Evolutionary conservation across 495 filamentous ascomycete species (phyloP).

Genomic region (Aspergillus heteromorphus): DNA sequence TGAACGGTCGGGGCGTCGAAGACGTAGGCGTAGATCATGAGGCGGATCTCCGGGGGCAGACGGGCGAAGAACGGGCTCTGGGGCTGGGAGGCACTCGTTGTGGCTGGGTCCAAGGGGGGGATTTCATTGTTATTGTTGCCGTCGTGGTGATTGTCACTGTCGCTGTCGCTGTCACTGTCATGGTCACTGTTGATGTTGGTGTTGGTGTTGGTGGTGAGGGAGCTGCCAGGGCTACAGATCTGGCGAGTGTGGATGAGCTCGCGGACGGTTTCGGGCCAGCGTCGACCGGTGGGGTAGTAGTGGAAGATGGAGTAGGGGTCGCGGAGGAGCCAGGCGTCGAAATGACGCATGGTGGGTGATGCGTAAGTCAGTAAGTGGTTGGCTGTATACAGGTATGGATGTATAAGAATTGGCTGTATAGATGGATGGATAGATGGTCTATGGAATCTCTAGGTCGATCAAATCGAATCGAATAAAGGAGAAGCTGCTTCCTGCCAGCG

Average conservation of each 20-base stretch:
- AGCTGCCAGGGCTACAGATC: slow-evolving; percentile 30
- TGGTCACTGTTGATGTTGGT: slow-evolving; percentile 3
- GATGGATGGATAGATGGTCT: background rate
- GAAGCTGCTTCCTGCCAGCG: too few species aligned
- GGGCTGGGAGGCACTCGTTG: slow-evolving; percentile 18
- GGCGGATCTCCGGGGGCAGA: slow-evolving; percentile 50
- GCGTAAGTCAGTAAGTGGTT: background rate
- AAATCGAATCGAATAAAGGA: too few species aligned
- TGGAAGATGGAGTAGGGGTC: slow-evolving; percentile 45
- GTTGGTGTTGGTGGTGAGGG: background rate
- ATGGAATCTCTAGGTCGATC: too few species aligned
- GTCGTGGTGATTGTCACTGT: slow-evolving; percentile 10
- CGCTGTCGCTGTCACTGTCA: background rate
- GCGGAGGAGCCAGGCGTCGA: slow-evolving; percentile 42
- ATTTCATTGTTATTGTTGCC: slow-evolving; percentile 7
- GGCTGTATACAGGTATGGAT: too few species aligned
- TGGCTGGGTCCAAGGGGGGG: slow-evolving; percentile 19
- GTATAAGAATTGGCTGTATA: background rate
- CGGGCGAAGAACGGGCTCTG: slow-evolving; percentile 21
- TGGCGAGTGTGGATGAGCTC: slow-evolving; percentile 34
- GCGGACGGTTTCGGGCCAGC: slow-evolving; percentile 40
- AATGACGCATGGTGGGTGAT: slow-evolving; percentile 29
- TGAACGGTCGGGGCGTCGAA: slow-evolving; percentile 40
- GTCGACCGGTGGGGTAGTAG: slow-evolving; percentile 37
- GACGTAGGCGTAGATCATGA: slow-evolving; percentile 51